Base-by-base conservation (phyloP, 2,329 filamentous ascomycete genomes). In the Clarireedia monteithiana region DNA sequence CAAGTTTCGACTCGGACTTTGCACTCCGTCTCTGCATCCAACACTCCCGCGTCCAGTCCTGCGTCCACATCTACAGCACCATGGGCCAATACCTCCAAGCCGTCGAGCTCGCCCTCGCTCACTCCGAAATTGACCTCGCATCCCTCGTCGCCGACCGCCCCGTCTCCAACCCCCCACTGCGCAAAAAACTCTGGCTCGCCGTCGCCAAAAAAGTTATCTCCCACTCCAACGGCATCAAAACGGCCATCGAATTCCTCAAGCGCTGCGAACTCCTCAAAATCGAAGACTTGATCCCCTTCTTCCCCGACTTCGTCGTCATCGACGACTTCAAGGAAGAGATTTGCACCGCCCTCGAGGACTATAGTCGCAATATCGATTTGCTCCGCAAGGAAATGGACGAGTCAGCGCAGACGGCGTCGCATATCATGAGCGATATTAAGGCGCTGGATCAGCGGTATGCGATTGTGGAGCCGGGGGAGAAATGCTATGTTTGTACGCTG, bases 251-350 rank as follows among this genome's bases (percentile, higher is more conserved):
- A 59, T 96, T 99, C 67, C 79, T 97, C 12, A 89, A 90, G 63
- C 85, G 90, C 9, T 96, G 92, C 69, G 91, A 96, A 59, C 78
- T 97, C 12, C 81, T 99, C 49, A 86, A 88, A 60, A 99, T 99
- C 61, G 94, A 99, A 73, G 94, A 99, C 67, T 74, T 99, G 30
- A 97, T 99, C 42, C 94, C 94, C 0, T 96, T 99, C 76, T 99
- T 99, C 73, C 94, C 94, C 0, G 94, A 99, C 70, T 99, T 99
- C 68, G 91, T 97, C 24, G 88, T 97, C 51, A 97, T 99, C 60
- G 94, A 99, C 69, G 94, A 97, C 71, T 99, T 99, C 79, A 96
- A 97, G 69, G 91, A 97, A 61, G 94, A 99, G 70, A 97, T 99
- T 39, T 99, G 94, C 73, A 78, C 83, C 0, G 94, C 95, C 1